Evolutionary conservation across 1,139 yeast genomes (phyloP).

Genomic region (Candida tetrigidarum): DNA sequence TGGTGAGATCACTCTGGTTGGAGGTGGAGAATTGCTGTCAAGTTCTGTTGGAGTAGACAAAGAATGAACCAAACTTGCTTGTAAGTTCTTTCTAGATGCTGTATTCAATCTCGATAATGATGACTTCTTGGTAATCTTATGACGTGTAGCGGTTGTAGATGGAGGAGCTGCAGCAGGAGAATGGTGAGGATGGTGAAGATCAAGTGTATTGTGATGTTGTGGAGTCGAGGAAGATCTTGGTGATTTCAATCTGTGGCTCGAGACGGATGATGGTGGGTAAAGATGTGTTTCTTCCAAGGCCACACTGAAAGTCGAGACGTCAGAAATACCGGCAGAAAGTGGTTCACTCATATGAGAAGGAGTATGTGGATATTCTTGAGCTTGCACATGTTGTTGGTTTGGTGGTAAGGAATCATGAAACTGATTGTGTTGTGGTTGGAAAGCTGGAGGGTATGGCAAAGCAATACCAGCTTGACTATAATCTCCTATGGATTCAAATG

Average conservation of each 20-base stretch:
- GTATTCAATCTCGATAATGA: constrained; percentile 25
- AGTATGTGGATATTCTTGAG: neutral
- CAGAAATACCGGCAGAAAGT: constrained; percentile 26
- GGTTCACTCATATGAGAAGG: constrained; percentile 15
- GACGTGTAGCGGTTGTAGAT: constrained; percentile 14
- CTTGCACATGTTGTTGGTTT: neutral
- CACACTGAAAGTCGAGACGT: constrained; percentile 20
- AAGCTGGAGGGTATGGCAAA: constrained; percentile 6
- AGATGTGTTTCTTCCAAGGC: constrained; percentile 1
- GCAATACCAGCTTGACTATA: constrained; percentile 13
- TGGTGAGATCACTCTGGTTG: constrained; percentile 14
- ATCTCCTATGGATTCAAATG: constrained; percentile 35
- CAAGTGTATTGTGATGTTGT: constrained; percentile 9
- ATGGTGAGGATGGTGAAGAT: constrained; percentile 12
- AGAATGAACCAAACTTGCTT: constrained; percentile 8
- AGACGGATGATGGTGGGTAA: constrained; percentile 6
- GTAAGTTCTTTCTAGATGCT: constrained; percentile 10
- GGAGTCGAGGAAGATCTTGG: constrained; percentile 6
- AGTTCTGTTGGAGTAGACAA: constrained; percentile 8
- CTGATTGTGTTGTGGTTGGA: constrained; percentile 8
- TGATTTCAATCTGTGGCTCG: constrained; percentile 4
- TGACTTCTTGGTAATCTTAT: constrained; percentile 26
- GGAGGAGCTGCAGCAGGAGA: too few relatives aligned
- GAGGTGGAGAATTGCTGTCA: neutral
- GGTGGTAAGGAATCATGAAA: constrained; percentile 8